Evolutionary conservation across 805 yeast genomes (phyloP).

Genomic region (Torulaspora delbrueckii): DNA sequence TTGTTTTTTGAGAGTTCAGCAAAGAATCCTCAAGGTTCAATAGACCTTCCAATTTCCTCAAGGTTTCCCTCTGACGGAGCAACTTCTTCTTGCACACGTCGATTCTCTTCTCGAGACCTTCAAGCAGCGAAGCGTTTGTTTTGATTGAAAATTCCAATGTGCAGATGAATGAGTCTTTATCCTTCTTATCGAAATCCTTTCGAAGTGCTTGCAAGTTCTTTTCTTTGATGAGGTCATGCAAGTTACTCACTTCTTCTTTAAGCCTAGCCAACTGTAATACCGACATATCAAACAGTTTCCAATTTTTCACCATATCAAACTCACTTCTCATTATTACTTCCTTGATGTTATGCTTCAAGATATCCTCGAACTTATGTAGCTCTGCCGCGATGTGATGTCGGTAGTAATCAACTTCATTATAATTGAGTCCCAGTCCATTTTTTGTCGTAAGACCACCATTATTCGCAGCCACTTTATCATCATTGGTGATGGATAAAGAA

Average conservation of each 20-base stretch:
- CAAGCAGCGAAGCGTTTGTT: constrained; percentile 23
- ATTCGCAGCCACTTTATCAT: constrained; percentile 7
- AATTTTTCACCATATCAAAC: constrained; percentile 26
- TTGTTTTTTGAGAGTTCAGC: constrained; percentile 16
- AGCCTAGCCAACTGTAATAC: constrained; percentile 28
- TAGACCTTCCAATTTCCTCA: constrained; percentile 28
- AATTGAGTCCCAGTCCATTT: constrained; percentile 12
- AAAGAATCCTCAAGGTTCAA: constrained; percentile 19
- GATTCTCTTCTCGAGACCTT: constrained; percentile 29
- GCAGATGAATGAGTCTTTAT: constrained; percentile 27
- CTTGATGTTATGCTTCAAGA: constrained; percentile 21
- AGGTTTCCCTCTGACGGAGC: constrained; percentile 23
- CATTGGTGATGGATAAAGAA: constrained; percentile 9
- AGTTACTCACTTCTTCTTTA: constrained; percentile 21
- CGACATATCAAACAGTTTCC: constrained; percentile 26
- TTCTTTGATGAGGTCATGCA: constrained; percentile 29
- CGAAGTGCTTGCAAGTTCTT: constrained; percentile 30
- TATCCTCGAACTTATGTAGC: constrained; percentile 24
- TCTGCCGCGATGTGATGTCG: constrained; percentile 23
- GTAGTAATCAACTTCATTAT: constrained; percentile 23
- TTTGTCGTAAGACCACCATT: constrained; percentile 1
- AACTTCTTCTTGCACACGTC: constrained; percentile 19
- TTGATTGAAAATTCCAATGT: constrained; percentile 13
- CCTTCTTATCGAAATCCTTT: constrained; percentile 26
- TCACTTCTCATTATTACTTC: constrained; percentile 28